Evolutionary conservation across 768 basidiomycete species (phyloP), one percentile per base, ranked within the genome.

Genomic region (Tulasnella sp.): DNA sequence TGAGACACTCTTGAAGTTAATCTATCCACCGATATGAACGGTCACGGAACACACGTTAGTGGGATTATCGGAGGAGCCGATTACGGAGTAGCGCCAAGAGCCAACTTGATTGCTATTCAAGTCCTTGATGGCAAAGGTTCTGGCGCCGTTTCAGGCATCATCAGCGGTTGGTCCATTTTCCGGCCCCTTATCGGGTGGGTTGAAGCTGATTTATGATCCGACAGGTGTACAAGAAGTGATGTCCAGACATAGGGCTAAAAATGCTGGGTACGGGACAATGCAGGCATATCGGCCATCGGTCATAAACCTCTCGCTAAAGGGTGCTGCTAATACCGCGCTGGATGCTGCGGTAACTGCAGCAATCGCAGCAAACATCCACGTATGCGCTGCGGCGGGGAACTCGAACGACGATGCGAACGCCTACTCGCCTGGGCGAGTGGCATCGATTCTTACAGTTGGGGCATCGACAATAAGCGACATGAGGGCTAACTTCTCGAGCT

Each of bases 341-440:
- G 63, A 64, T 45, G 29, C 44, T 2, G 62, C 61, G 19, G 61
- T 64, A n/a, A 23, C 34, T 61, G 60, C 19, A 61, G 62, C 62
- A 19, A 60, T 63, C 34, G 21, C 38, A 10, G 45, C 45, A n/a
- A 64, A 64, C 24, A 24, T 65, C 30, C 64, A 61, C 21, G 34
- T 65, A 30, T 47, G 51, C 21, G 58, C 61, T 61, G 61, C 64
- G 19, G 64, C 64, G 0, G 62, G 63, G 13, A 65, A 65, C 60
- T 41, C 38, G 45, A 41, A 56, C 48, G 60, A 48, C 29, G 51
- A 65, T 34, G 64, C 64, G 7, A 21, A 21, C 19, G 51, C 29
- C 32, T 19, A 26, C 34, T 61, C 60, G 0, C 64, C 64, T 17
- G 64, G 61, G 10, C 54, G 60, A 21, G 64, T 65, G 34, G 17